Evolutionary conservation across 192 early-diverging fungal genomes (phyloP), one percentile per base, ranked within the genome.

Genomic region (Gamsiella multidivaricata): DNA sequence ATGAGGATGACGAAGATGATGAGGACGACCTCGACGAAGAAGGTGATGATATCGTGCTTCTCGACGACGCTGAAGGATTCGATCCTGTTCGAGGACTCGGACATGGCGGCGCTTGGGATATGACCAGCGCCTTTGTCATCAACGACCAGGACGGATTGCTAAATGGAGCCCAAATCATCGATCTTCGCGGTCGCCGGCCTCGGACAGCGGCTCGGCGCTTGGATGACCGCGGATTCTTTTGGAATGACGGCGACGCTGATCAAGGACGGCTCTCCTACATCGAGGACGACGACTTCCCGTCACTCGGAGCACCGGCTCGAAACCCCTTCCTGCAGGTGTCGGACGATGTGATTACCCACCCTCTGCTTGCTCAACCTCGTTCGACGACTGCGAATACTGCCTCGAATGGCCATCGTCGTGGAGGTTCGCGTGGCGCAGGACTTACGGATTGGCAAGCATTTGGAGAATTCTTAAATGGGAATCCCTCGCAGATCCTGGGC

Each of bases 341-440:
- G n/a, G 91, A 91, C 60, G 84, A 87, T 64, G 66, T 84, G 41
- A 85, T 86, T 43, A 83, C 88, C 0, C 91, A 93, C 72, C 91
- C 91, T 26, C 69, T 93, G 32, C 78, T 93, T 36, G 80, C 88
- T 22, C 88, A 90, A 54, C 82, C 72, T 53, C 37, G 70, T n/a
- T 31, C 70, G 28, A 42, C 65, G 2, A 32, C 61, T n/a, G 50
- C 70, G 17, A 50, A n/a, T 28, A 2, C 59, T 14, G 26, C 58
- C 9, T 9, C 61, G 3, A 72, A 76, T 23, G 45, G 28, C 12
- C 56, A 61, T 28, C 60, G 78, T 45, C 61, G 82, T 41, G 47
- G 67, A 39, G 66, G 65, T 31, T 52, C 66, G 22, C 79, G 85
- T 42, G 69, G 55, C 29, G 43, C 76, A 41, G 83, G 81, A 15